Evolutionary conservation across 768 basidiomycete species (phyloP).

Genomic region (Asterophora parasitica): DNA sequence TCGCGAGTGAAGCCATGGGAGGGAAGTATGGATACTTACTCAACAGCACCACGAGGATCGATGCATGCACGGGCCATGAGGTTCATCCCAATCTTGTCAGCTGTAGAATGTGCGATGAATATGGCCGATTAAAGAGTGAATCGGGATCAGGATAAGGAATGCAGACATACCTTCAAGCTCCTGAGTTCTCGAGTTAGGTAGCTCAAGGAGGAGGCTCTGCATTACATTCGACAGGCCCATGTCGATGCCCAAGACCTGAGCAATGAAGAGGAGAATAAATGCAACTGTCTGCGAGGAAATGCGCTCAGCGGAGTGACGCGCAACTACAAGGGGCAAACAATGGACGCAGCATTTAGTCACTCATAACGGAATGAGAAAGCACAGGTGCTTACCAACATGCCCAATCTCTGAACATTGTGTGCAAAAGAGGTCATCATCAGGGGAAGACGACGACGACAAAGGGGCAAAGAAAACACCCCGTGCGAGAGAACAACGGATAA

Average conservation of each 20-base stretch:
- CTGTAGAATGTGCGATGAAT: constrained; percentile 30
- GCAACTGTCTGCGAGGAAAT: constrained; percentile 44
- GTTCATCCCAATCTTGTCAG: constrained; percentile 80
- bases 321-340: constrained; percentile 23
- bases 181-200: constrained; percentile 79
- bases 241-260: constrained; percentile 49
- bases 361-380: not conserved
- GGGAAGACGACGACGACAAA: not conserved
- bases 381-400: constrained; percentile 50
- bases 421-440: not conserved
- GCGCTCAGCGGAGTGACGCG: constrained; percentile 47
- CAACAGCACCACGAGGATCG: constrained; percentile 70
- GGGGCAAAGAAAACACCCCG: constrained; percentile 39
- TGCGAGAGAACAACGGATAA: constrained; percentile 83
- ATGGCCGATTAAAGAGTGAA: not conserved
- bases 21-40: constrained; percentile 37
- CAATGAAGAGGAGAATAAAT: constrained; percentile 33
- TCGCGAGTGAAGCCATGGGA: not conserved
- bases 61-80: constrained; percentile 85
- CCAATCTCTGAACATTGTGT: constrained; percentile 57
- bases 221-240: constrained; percentile 44
- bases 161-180: constrained; percentile 67
- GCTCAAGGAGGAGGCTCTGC: constrained; percentile 50
- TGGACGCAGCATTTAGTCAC: not conserved
- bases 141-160: not conserved